Base-by-base conservation (phyloP, 1,139 yeast species). In the Nakaseomyces glabratus region DNA sequence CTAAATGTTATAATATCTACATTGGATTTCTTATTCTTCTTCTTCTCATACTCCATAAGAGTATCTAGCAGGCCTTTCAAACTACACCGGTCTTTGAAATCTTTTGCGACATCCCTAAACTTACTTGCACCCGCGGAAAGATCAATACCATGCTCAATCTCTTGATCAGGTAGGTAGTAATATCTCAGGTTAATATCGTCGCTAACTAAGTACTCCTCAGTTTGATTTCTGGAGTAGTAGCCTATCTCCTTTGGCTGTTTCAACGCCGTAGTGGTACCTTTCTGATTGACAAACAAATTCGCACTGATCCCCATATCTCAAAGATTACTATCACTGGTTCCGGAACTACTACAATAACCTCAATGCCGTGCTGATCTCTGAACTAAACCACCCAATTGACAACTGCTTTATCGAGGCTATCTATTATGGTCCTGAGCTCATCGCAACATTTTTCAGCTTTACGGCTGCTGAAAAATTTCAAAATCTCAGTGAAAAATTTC, bases 1-100 rank as follows among this genome's bases (percentile, higher is more conserved):
- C 97, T 66, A 69, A 84, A 84, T 0, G 95, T 76, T 28, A 90
- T 64, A 24, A 90, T 68, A 49, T 85, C 85, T 2, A 73, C 75
- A 20, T 68, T 69, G 2, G 71, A 53, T 43, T 69, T 75, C 26
- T 63, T 58, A 1, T 66, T 66, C 14, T 61, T 59, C n/a, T 56
- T 46, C 16, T 52, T 58, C 56, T 90, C 97, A 47, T 71, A 63
- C 7, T 62, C 49, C 42, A 65, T 61, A 13, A 88, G 52, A 1
- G 84, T 75, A 17, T 56, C 48, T 25, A 88, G 60, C 11, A 82
- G 60, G 1, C 79, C 73, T 31, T 68, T 66, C 42, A 86, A 68
- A 41, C 54, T 44, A 13, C 48, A 38, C 5, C 39, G 35, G 33
- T 76, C 79, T 18, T 35, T 29, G 6, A 49, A 41, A 4, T 30